Conservation (phyloP, 192 early-diverging fungal genomes). For the Haplosporangium gracile region DNA sequence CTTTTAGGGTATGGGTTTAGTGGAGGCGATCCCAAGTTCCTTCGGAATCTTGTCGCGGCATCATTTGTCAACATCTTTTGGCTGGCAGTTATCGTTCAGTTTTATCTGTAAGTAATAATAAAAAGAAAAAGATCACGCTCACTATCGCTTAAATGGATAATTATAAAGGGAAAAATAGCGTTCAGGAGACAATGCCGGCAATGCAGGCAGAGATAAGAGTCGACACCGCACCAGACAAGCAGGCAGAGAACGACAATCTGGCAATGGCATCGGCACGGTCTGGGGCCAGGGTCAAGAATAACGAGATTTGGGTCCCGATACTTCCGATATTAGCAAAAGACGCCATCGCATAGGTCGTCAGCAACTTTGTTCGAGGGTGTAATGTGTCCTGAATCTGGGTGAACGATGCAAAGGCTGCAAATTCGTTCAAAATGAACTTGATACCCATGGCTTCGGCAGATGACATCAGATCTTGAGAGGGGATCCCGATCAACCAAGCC, state of each 20-base stretch:
- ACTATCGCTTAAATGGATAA: neutral
- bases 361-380: constrained; percentile 58
- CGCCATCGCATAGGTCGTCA: constrained; percentile 84
- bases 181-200: constrained; percentile 73
- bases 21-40: constrained; percentile 16
- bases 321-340: constrained; percentile 88
- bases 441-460: constrained; percentile 51
- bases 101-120: constrained; percentile 12
- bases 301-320: constrained; percentile 84
- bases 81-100: constrained; percentile 20
- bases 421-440: constrained; percentile 89
- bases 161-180: neutral
- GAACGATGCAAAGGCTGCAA: constrained; percentile 79
- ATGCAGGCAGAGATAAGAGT: constrained; percentile 85
- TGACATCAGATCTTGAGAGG: constrained; percentile 39
- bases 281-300: constrained; percentile 78
- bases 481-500: constrained; percentile 59
- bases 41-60: constrained; percentile 1
- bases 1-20: constrained; percentile 25
- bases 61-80: constrained; percentile 40
- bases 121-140: neutral
- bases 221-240: constrained; percentile 80
- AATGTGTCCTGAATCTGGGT: constrained; percentile 55
- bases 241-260: constrained; percentile 78
- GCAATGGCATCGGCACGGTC: constrained; percentile 75